Conservation (phyloP, 1,284 basidiomycete genomes). For the Vanrija pseudolonga region DNA sequence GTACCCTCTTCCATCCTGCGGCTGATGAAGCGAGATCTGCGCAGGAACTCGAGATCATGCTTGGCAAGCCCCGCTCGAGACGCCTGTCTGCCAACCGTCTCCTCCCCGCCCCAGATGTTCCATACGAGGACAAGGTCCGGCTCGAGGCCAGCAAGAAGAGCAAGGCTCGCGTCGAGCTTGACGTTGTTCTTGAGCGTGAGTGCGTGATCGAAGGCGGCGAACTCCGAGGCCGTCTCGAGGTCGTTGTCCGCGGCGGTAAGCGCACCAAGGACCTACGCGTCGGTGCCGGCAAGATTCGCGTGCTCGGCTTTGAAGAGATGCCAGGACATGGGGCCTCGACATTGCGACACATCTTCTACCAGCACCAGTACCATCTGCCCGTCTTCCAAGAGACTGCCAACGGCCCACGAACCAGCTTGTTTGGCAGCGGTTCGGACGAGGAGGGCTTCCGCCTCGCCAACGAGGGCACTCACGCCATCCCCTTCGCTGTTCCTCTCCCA, state of each 20-base stretch:
- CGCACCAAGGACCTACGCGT: constrained; percentile 65
- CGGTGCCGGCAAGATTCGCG: constrained; percentile 73
- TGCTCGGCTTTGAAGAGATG: constrained; percentile 78
- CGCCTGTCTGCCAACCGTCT: constrained; percentile 34
- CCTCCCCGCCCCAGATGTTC: constrained; percentile 34
- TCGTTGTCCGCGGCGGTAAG: constrained; percentile 62
- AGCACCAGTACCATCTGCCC: constrained; percentile 64
- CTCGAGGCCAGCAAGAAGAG: constrained; percentile 60
- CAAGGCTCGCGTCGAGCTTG: constrained; percentile 77
- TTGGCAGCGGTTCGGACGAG: constrained; percentile 57
- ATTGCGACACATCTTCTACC: constrained; percentile 76
- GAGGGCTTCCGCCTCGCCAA: constrained; percentile 67
- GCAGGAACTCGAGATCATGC: constrained; percentile 43
- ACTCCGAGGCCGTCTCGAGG: constrained; percentile 67
- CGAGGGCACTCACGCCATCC: constrained; percentile 68
- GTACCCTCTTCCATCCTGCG: constrained; percentile 45
- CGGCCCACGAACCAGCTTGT: constrained; percentile 52
- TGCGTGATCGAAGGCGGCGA: constrained; percentile 76
- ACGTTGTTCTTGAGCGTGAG: constrained; percentile 73
- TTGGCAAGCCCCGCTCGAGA: constrained; percentile 35
- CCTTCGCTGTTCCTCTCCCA: constrained; percentile 75
- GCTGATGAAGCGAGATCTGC: constrained; percentile 38
- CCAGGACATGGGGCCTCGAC: too few species aligned
- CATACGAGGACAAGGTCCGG: constrained; percentile 29
- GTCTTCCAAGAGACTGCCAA: constrained; percentile 47